Percentiles rank a stretch among this genome's conserved stretches.
These are phyloP conservation scores for Aethionema arabicum DNA, from an alignment of 345 rosid genomes.

Conservation along the genomic window DNA sequence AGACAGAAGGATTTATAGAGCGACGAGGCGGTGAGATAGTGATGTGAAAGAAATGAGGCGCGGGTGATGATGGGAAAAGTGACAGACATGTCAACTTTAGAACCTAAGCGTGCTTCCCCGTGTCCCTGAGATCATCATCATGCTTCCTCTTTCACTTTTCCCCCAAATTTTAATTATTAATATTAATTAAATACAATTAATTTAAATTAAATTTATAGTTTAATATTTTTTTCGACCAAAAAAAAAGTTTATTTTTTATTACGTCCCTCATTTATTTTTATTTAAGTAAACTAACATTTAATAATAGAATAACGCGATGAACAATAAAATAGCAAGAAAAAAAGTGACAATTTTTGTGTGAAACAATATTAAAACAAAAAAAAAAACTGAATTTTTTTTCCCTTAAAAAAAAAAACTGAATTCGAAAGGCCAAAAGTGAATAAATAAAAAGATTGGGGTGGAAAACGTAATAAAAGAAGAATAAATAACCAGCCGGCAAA, in stretches of 20 bases:
- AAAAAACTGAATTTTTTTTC: too few species aligned
- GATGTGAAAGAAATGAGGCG: constrained; percentile 28
- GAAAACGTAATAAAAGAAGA: not conserved
- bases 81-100: constrained; percentile 29
- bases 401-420: too few species aligned
- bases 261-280: too few species aligned
- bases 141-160: not conserved
- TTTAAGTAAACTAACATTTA: not conserved
- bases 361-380: not conserved
- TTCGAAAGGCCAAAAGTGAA: not conserved
- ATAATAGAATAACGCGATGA: not conserved
- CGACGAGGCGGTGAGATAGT: constrained; percentile 9
- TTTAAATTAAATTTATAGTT: not conserved
- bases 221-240: too few species aligned
- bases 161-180: too few species aligned
- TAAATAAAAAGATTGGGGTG: not conserved
- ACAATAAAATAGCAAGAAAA: not conserved
- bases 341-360: not conserved
- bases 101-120: constrained; percentile 27
- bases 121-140: constrained; percentile 23
- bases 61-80: constrained; percentile 35
- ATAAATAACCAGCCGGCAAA: constrained; percentile 43
- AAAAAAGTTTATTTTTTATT: too few species aligned
- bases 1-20: constrained; percentile 6
- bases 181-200: not conserved